Conservation (phyloP, 2,329 filamentous ascomycete genomes). For the Arthrinium phaeospermum region DNA sequence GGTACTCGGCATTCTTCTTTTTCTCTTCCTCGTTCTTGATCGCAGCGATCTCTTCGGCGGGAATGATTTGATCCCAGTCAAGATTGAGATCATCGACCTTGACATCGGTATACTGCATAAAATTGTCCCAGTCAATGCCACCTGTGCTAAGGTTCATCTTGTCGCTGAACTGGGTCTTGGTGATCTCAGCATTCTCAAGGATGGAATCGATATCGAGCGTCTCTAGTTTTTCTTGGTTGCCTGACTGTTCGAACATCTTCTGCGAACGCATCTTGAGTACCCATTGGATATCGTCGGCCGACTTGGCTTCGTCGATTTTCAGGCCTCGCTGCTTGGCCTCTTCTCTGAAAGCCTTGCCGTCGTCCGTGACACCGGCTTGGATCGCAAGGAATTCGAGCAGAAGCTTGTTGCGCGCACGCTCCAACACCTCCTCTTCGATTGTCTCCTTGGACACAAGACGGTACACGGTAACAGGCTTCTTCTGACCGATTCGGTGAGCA, state of each 20-base stretch:
- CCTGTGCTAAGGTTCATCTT: constrained; percentile 91
- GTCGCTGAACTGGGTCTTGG: constrained; percentile 93
- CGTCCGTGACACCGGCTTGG: constrained; percentile 94
- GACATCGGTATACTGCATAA: constrained; percentile 97
- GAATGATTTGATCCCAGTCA: constrained; percentile 98
- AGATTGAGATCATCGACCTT: constrained; percentile 83
- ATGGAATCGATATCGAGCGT: constrained; percentile 98
- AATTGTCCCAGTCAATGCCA: constrained; percentile 84
- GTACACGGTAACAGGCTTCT: constrained; percentile 94
- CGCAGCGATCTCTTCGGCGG: constrained; percentile 85
- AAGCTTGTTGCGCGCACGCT: constrained; percentile 95
- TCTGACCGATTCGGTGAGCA: constrained; percentile 96
- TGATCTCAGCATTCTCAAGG: constrained; percentile 94
- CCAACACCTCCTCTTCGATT: constrained; percentile 95
- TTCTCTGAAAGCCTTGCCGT: constrained; percentile 77
- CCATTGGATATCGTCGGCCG: constrained; percentile 92
- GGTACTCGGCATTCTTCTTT: constrained; percentile 81
- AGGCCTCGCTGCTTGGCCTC: constrained; percentile 79
- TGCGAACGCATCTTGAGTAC: constrained; percentile 98
- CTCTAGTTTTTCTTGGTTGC: constrained; percentile 95
- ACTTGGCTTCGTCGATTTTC: constrained; percentile 81
- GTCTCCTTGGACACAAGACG: constrained; percentile 97
- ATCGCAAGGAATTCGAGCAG: constrained; percentile 98
- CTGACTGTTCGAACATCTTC: constrained; percentile 97
- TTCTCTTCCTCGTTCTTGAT: constrained; percentile 90